Base-by-base conservation (phyloP, 1,284 basidiomycete species). In the Puccinia triticina region DNA sequence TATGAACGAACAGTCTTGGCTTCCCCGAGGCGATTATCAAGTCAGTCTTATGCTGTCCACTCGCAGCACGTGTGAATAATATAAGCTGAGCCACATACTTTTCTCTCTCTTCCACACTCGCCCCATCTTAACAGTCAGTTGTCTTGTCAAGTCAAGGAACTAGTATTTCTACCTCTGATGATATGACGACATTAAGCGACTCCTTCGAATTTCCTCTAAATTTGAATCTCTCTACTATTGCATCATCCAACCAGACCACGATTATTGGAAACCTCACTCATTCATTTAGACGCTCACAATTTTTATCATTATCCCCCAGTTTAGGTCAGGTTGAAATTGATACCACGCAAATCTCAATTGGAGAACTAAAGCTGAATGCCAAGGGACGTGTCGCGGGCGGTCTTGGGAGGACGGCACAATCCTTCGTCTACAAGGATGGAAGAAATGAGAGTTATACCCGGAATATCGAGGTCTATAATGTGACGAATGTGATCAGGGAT, bases 141-240 rank as follows among this genome's bases (percentile, higher is more conserved):
- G 29, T 16, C 16, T 26, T 48, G 43, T 48, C 76, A 32, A 67
- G 61, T 64, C 40, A 53, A 59, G 76, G 76, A 32, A 32, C 43
- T 34, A 67, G 46, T 14, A 10, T n/a, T 23, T 82, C 80, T 18
- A 53, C 34, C 12, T 64, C 75, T 76, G 72, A 50, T 48, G 61
- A 67, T 48, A 37, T 32, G 11, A 50, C 23, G 32, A 37, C 21
- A 7, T 23, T 53, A 26, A 48, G 26, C 16, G 73, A 82, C 53
- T 16, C 23, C 11, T 82, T 82, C 67, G n/a, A 59, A 40, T 82
- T 53, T 26, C 72, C 80, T 21, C 32, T 82, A 21, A 64, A 67
- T 55, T 43, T 82, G 10, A 75, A 57, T 18, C 34, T 46, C n/a
- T 21, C 53, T 16, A 43, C 34, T n/a, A 40, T 67, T 37, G 12